Percentiles rank a stretch among this genome's conserved stretches.
These are phyloP conservation scores for Byssoonygena ceratinophila DNA, from an alignment of 2,329 filamentous ascomycete genomes.

Conservation along the genomic window DNA sequence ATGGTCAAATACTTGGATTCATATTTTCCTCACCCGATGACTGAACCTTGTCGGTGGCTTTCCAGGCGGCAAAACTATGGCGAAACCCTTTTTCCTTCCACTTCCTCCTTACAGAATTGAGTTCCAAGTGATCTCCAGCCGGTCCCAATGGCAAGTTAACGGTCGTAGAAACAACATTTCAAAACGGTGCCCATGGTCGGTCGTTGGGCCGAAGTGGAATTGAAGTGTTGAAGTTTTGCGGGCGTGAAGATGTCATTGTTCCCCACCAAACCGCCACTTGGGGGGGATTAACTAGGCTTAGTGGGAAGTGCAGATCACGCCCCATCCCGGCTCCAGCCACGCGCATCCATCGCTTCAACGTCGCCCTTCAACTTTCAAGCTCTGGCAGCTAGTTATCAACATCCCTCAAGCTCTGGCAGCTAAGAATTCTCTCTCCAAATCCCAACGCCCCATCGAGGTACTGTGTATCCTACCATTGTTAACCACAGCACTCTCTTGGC, in stretches of 20 bases:
- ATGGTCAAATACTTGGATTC: neutral
- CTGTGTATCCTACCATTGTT: too few relatives aligned
- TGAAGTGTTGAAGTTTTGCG: neutral
- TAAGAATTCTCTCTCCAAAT: too few relatives aligned
- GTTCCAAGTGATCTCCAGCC: neutral
- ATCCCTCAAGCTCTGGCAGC: too few relatives aligned
- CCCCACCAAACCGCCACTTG: neutral
- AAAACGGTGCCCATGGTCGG: neutral
- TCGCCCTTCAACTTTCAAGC: too few relatives aligned
- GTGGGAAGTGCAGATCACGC: neutral
- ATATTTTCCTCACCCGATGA: neutral
- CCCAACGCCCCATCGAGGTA: too few relatives aligned
- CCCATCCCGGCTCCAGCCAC: too few relatives aligned
- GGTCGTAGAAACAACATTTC: neutral
- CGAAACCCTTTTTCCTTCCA: neutral
- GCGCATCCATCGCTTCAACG: too few relatives aligned
- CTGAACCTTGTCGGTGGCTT: neutral
- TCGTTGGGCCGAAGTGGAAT: neutral
- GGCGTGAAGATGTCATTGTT: neutral
- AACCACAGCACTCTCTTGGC: neutral
- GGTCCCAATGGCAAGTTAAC: neutral
- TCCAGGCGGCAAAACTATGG: neutral
- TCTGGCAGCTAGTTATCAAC: too few relatives aligned
- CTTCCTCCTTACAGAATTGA: neutral
- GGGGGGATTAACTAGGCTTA: neutral